Evolutionary conservation across 345 rosid genomes (phyloP).

Genomic region (Punica granatum): DNA sequence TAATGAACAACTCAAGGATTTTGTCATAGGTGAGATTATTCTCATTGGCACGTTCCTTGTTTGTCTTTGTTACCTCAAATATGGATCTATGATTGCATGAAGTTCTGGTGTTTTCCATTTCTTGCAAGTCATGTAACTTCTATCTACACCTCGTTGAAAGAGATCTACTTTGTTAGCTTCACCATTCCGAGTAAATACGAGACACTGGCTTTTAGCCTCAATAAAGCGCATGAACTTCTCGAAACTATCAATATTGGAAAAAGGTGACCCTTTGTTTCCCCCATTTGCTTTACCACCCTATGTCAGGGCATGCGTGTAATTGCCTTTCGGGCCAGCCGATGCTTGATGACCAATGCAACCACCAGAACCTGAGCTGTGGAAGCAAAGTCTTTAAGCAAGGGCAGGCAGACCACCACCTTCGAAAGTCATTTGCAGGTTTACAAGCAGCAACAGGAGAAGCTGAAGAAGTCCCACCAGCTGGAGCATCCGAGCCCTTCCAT

Average conservation of each 20-base stretch:
- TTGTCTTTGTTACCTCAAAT: not conserved
- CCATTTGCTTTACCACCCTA: not conserved
- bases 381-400: conserved; percentile 30
- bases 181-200: not conserved
- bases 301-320: conserved; percentile 43
- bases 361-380: conserved; percentile 35
- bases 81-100: not conserved
- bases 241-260: too few relatives aligned
- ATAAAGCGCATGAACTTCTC: too few relatives aligned
- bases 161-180: not conserved
- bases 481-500: conserved; percentile 54
- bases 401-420: conserved; percentile 30
- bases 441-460: conserved; percentile 38
- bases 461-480: conserved; percentile 37
- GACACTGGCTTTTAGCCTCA: not conserved
- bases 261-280: too few relatives aligned
- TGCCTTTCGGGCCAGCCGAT: conserved; percentile 56
- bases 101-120: not conserved
- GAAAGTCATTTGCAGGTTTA: conserved; percentile 43
- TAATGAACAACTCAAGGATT: conserved; percentile 51
- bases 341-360: conserved; percentile 45
- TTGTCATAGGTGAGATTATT: conserved; percentile 36
- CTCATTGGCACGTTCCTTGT: not conserved
- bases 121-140: conserved; percentile 1
- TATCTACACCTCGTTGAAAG: not conserved